Evolutionary conservation across 768 basidiomycete species (phyloP), one percentile per base, ranked within the genome.

Genomic region (Lentinus tigrinus): DNA sequence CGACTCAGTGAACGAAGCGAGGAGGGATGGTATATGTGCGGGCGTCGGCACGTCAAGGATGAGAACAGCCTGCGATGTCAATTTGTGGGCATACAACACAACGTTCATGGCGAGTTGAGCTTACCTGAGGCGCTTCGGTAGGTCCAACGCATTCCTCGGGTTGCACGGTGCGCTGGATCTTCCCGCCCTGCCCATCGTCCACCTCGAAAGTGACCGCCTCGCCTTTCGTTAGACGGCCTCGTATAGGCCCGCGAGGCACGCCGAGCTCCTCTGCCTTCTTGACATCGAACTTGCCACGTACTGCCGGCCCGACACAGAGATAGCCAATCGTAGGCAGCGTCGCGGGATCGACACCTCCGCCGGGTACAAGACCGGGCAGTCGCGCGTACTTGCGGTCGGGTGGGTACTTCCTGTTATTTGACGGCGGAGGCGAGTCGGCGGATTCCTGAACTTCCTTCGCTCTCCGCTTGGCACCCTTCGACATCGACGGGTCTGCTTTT

Each of bases 11-110:
- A 85, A 85, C 3, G 80, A 73, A 14, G 78, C 70, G 24, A 81
- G 36, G 14, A 91, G 70, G 6, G 78, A 72, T 1, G 78, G 73
- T 17, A 88, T 83, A 68, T 89, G 83, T 28, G 69, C 75, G 0
- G 77, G 72, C 0, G 82, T 80, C 0, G 93, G 89, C 13, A 89
- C 81, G 63, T 95, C 91, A 43, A 95, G 70, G 5, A 94, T 69
- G 23, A 87, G 69, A 3, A 79, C 85, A 85, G 91, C 63, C 54
- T 61, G 49, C n/a, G 26, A 39, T 11, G 6, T n/a, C 39, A 26
- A 26, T 10, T 14, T 39, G 7, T 23, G 19, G 14, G 17, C 2
- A 17, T 27, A 43, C 23, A 28, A 7, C 37, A 26, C 28, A 31
- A 7, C 11, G 31, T 11, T 11, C 31, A 34, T 34, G 19, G 17